Percentiles rank a stretch among this genome's conserved stretches.
phyloP scores from a whole-genome alignment of 768 basidiomycete species.

The Auricularia sp. region DNA sequence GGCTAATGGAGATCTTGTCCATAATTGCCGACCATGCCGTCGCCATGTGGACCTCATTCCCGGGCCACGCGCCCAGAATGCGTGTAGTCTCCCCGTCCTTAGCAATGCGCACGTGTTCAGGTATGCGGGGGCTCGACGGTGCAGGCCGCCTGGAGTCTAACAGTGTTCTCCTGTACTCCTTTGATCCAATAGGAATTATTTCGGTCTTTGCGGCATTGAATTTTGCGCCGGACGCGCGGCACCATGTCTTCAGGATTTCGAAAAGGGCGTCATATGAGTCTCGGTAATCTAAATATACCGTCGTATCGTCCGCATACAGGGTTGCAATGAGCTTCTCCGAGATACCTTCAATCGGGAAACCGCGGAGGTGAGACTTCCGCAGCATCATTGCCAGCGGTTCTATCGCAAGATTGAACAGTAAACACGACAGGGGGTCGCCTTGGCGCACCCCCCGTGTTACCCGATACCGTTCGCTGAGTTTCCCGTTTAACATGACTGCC shows the following conservation, averaged over 20 bases:
- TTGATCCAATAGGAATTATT: constrained; percentile 25
- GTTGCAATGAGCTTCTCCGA: constrained; percentile 7
- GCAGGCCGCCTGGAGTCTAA: neutral
- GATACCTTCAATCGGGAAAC: constrained; percentile 11
- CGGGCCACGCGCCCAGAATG: constrained; percentile 25
- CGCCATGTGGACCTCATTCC: constrained; percentile 17
- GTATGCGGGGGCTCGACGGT: too few relatives aligned
- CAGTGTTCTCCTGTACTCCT: constrained; percentile 13
- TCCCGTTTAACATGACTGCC: constrained; percentile 11
- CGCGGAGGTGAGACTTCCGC: constrained; percentile 16
- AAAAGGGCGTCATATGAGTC: constrained; percentile 21
- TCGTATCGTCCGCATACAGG: constrained; percentile 34
- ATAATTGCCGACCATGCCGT: constrained; percentile 19
- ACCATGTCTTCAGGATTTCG: constrained; percentile 29
- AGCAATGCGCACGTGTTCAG: constrained; percentile 22
- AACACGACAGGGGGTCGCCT: constrained; percentile 16
- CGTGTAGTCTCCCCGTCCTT: constrained; percentile 21
- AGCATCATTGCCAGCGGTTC: constrained; percentile 11
- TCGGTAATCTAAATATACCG: constrained; percentile 21
- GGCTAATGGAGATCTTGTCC: constrained; percentile 17
- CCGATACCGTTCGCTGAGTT: neutral
- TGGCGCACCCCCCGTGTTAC: constrained; percentile 15
- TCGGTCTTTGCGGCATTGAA: constrained; percentile 35
- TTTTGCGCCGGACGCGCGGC: constrained; percentile 27
- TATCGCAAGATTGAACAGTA: constrained; percentile 15